Conservation (phyloP, 257 asterid genomes). For the Plectranthus barbatus region DNA sequence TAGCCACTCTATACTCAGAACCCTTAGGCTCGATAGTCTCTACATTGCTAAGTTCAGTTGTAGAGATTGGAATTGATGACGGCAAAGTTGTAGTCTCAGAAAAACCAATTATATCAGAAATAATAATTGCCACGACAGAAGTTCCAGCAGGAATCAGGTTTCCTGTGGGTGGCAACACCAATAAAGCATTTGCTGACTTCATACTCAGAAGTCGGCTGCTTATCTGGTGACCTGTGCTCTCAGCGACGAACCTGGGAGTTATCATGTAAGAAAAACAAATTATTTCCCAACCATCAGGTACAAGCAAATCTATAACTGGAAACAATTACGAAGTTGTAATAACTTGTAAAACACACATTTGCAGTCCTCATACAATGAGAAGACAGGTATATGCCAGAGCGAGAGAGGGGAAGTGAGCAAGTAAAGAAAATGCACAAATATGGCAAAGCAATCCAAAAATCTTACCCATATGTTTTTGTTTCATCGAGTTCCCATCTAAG, state of each 20-base stretch:
- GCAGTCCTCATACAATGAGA: neutral
- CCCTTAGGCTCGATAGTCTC: conserved; percentile 24
- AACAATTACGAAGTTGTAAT: neutral
- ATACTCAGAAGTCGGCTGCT: conserved; percentile 91
- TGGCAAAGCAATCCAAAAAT: conserved; percentile 4
- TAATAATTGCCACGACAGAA: conserved; percentile 48
- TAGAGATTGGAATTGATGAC: conserved; percentile 17
- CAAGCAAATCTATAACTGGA: conserved; percentile 7
- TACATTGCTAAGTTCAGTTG: conserved; percentile 14
- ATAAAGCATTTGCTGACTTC: conserved; percentile 89
- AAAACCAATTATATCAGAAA: conserved; percentile 54
- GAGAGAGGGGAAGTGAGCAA: neutral
- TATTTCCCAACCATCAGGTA: conserved; percentile 2
- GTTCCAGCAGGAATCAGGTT: conserved; percentile 60
- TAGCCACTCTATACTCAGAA: conserved; percentile 58
- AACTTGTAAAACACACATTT: neutral
- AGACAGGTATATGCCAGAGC: neutral
- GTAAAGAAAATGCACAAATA: neutral
- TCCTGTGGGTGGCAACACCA: conserved; percentile 71
- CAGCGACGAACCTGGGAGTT: conserved; percentile 69
- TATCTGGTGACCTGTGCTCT: conserved; percentile 85
- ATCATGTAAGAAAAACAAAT: conserved; percentile 4
- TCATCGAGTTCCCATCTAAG: conserved; percentile 61
- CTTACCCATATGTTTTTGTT: conserved; percentile 65
- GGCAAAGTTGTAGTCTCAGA: conserved; percentile 26